These are phyloP conservation scores for Tolypocladium capitatum DNA, from an alignment of 2,329 filamentous ascomycete species.

Conservation along the genomic window DNA sequence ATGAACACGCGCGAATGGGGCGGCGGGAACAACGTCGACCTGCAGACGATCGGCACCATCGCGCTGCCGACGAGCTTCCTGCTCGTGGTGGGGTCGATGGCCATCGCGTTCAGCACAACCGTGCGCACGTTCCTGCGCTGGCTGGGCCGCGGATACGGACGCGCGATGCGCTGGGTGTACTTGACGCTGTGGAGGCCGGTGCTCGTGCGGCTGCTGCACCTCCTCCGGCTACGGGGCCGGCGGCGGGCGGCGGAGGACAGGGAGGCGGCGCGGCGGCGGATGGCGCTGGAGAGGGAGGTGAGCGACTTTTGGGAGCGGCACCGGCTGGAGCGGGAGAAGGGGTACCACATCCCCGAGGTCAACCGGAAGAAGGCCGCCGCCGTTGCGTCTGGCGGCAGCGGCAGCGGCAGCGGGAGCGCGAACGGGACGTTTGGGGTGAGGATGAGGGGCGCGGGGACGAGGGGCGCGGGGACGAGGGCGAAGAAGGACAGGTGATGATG, in stretches of 20 bases:
- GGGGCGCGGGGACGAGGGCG: not conserved
- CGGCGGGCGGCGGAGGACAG: not conserved
- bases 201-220: not conserved
- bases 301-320: conserved; percentile 30
- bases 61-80: conserved; percentile 33
- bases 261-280: conserved; percentile 4
- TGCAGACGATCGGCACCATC: conserved; percentile 32
- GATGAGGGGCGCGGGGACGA: not conserved
- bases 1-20: conserved; percentile 53
- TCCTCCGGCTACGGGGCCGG: not conserved
- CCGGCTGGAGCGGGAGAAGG: conserved; percentile 23
- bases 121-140: conserved; percentile 20
- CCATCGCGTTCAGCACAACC: conserved; percentile 41
- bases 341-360: conserved; percentile 25
- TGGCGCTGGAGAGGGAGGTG: conserved; percentile 16
- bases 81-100: conserved; percentile 35
- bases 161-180: conserved; percentile 10
- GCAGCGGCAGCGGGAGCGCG: not conserved
- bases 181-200: conserved; percentile 10
- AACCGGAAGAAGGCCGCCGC: conserved; percentile 14
- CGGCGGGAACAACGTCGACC: conserved; percentile 28
- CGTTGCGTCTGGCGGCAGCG: not conserved
- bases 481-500: not conserved
- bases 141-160: conserved; percentile 7
- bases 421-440: not conserved